Evolutionary conservation across 768 basidiomycete genomes (phyloP).

Genomic region (Rhodosporidiobolus sp.): DNA sequence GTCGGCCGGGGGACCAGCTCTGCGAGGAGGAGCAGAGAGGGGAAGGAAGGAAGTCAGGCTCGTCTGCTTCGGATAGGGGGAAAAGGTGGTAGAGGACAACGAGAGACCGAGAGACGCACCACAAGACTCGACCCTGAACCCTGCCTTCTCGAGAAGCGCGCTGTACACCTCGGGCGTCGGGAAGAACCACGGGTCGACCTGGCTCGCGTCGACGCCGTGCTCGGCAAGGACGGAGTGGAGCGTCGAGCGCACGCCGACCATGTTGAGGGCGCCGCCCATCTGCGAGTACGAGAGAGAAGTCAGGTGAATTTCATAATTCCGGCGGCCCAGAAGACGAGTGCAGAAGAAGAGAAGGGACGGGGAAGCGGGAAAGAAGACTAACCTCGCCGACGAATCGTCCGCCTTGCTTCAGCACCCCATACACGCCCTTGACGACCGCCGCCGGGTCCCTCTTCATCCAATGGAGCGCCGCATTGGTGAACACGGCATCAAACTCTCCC

Average conservation of each 20-base stretch:
- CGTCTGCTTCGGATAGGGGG: constrained; percentile 4
- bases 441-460: constrained; percentile 77
- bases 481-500: constrained; percentile 66
- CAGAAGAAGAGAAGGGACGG: neutral
- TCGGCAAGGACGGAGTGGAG: constrained; percentile 58
- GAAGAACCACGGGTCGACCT: constrained; percentile 79
- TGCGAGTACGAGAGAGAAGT: too few species aligned
- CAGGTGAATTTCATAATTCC: neutral
- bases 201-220: constrained; percentile 60
- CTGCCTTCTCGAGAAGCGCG: constrained; percentile 58
- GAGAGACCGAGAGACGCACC: constrained; percentile 54
- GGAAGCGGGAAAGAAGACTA: constrained; percentile 54
- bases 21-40: too few species aligned
- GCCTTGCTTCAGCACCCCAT: constrained; percentile 62
- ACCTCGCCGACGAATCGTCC: constrained; percentile 74
- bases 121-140: constrained; percentile 59
- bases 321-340: neutral
- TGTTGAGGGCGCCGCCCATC: constrained; percentile 46
- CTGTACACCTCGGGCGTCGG: constrained; percentile 68
- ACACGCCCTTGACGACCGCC: constrained; percentile 63
- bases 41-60: too few species aligned
- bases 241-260: constrained; percentile 58
- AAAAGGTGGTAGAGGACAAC: constrained; percentile 53
- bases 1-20: constrained; percentile 49
- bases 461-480: constrained; percentile 75